These are phyloP conservation scores for Wallacemonas sp. DNA, from an alignment of 208 protist species.

Conservation along the genomic window DNA sequence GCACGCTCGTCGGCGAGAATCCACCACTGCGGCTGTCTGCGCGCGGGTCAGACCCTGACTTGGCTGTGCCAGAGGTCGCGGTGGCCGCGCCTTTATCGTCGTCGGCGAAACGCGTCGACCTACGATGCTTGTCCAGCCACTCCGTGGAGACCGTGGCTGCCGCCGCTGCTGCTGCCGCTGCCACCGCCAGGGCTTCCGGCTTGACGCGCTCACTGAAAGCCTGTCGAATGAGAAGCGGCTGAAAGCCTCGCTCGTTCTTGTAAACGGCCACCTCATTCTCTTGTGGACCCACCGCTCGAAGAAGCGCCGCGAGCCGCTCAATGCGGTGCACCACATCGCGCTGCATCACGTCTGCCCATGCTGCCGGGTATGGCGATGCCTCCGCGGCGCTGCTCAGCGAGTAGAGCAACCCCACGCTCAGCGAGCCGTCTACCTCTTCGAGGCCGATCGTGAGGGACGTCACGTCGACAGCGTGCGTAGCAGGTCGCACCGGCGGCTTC, in stretches of 20 bases:
- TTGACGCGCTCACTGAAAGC: constrained; percentile 14
- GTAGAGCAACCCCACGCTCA: constrained; percentile 32
- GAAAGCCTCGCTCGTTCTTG: constrained; percentile 38
- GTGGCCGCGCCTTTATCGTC: neutral
- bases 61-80: too few species aligned
- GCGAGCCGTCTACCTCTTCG: constrained; percentile 48
- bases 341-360: constrained; percentile 8
- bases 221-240: constrained; percentile 22
- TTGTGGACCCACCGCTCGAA: constrained; percentile 25
- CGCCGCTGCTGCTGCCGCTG: neutral
- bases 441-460: constrained; percentile 30
- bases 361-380: neutral
- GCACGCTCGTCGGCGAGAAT: neutral
- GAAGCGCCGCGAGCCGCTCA: constrained; percentile 13
- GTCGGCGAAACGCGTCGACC: neutral
- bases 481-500: constrained; percentile 1
- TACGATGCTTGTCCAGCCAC: constrained; percentile 9
- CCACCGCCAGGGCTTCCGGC: neutral
- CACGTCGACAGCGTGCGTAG: neutral
- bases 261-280: constrained; percentile 34
- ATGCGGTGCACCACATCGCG: constrained; percentile 9
- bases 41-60: too few species aligned
- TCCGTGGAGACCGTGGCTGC: neutral
- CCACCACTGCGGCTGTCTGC: too few species aligned
- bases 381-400: constrained; percentile 9